phyloP scores from a whole-genome alignment of 1,139 yeast genomes.

The Candida smagusa region DNA sequence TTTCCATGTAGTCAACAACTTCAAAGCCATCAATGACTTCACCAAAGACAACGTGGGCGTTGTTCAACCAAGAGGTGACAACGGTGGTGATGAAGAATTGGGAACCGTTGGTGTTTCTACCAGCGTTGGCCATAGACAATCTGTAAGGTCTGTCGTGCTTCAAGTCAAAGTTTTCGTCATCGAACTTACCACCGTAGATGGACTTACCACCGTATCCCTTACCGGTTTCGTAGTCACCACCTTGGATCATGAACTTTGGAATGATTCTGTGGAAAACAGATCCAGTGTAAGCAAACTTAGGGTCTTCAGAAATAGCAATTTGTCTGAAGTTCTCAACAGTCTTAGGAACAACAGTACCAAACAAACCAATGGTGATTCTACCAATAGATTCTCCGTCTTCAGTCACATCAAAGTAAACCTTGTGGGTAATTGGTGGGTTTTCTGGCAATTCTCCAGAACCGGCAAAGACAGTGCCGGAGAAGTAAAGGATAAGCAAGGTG shows the following conservation, averaged over 20 bases:
- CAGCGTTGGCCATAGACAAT: slow-evolving; percentile 65
- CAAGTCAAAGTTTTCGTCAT: slow-evolving; percentile 54
- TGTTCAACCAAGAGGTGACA: slow-evolving; percentile 61
- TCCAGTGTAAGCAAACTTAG: slow-evolving; percentile 47
- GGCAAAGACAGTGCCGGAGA: slow-evolving; percentile 16
- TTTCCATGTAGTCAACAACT: slow-evolving; percentile 54
- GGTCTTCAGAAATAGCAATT: slow-evolving; percentile 59
- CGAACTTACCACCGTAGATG: slow-evolving; percentile 54
- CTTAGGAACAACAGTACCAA: slow-evolving; percentile 63
- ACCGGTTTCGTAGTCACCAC: slow-evolving; percentile 61
- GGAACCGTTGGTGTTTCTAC: slow-evolving; percentile 60
- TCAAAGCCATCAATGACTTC: slow-evolving; percentile 70
- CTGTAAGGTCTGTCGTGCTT: slow-evolving; percentile 59
- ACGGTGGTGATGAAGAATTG: slow-evolving; percentile 67
- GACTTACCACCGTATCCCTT: slow-evolving; percentile 61
- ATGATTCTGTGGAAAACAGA: slow-evolving; percentile 59
- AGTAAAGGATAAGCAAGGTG: slow-evolving; percentile 18
- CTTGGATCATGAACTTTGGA: slow-evolving; percentile 58
- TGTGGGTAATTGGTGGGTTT: slow-evolving; percentile 63
- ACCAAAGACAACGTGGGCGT: slow-evolving; percentile 78
- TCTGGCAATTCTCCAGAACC: slow-evolving; percentile 30
- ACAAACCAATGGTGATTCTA: slow-evolving; percentile 65
- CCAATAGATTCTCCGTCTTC: slow-evolving; percentile 76
- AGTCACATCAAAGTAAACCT: slow-evolving; percentile 82
- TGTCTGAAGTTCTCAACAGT: slow-evolving; percentile 58